Base-by-base conservation (phyloP, 257 asterid genomes). In the Nicotiana noctiflora region DNA sequence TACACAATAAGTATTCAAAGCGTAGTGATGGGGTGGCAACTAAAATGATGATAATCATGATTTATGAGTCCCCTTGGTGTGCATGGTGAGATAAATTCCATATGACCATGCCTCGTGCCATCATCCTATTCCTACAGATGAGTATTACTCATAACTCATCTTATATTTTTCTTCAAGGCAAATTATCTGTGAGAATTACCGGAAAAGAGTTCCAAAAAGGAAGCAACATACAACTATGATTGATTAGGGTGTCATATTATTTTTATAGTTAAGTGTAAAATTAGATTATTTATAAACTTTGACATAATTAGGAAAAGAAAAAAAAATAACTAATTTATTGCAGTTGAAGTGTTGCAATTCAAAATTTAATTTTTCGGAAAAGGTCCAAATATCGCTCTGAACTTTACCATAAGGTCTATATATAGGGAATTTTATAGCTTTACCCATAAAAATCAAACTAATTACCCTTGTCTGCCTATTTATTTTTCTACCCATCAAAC, bases 41-140 rank as follows among this genome's bases (percentile, higher is more conserved):
- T 37, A 67, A 67, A 67, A 67, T 67, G 76, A 53, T 53, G n/a
- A 67, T 67, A 67, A 67, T 67, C n/a, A n/a, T n/a, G n/a, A n/a
- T n/a, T n/a, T 34, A 67, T 37, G 52, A 37, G 76, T 67, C 76
- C 29, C 18, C 76, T 65, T 32, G 32, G 51, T 32, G 51, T 17
- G 29, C 76, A 8, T 21, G 37, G 53, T 34, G 76, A 67, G 31
- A 67, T 18, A 37, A 37, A 67, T 67, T 34, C 55, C 76, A 37
- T 19, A 67, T 37, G 76, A 37, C 76, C 76, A 34, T 67, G 76
- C 76, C 51, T 67, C 12, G 2, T 34, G 29, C 29, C 49, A 67
- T 67, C 53, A 67, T 67, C 53, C 29, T 9, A 17, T 27, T 18
- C 29, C 34, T 37, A 32, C 51, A 0, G 2, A 1, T 25, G 2